Evolutionary conservation across 139 green algal species (phyloP).

Genomic region (Ettlia oleoabundans): DNA sequence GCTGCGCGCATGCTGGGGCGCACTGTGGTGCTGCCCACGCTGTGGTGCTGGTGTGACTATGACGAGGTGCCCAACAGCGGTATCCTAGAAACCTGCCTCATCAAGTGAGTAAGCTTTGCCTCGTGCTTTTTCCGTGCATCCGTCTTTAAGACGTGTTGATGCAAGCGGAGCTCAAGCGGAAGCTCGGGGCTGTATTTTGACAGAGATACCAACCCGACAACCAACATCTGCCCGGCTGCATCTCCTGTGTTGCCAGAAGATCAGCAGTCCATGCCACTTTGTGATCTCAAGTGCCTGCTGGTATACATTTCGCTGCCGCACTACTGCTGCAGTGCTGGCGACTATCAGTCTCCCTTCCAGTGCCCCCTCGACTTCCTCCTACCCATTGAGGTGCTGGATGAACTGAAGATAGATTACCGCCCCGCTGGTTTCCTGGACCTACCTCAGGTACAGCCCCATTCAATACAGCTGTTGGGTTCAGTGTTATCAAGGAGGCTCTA

Average conservation of each 20-base stretch:
- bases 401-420: not conserved
- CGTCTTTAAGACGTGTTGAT: too few relatives aligned
- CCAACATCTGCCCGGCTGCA: not conserved
- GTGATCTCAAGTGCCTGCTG: too few relatives aligned
- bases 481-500: too few relatives aligned
- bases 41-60: conserved; percentile 32
- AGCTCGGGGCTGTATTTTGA: not conserved
- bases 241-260: too few relatives aligned
- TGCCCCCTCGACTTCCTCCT: conserved; percentile 29
- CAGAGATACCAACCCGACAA: too few relatives aligned
- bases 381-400: not conserved
- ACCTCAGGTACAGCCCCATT: not conserved
- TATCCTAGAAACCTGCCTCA: conserved; percentile 18
- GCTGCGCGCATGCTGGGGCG: conserved; percentile 4
- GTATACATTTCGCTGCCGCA: not conserved
- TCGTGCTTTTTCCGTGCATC: not conserved
- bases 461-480: too few relatives aligned
- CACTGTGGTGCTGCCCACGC: conserved; percentile 11
- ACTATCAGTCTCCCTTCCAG: conserved; percentile 12
- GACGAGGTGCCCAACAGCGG: conserved; percentile 11
- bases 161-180: not conserved
- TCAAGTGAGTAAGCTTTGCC: not conserved
- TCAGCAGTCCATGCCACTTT: too few relatives aligned
- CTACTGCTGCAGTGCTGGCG: not conserved
- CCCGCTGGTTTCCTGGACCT: conserved; percentile 8